Evolutionary conservation across 345 rosid genomes (phyloP), one percentile per base, ranked within the genome.

Genomic region (Gossypium longicalyx): DNA sequence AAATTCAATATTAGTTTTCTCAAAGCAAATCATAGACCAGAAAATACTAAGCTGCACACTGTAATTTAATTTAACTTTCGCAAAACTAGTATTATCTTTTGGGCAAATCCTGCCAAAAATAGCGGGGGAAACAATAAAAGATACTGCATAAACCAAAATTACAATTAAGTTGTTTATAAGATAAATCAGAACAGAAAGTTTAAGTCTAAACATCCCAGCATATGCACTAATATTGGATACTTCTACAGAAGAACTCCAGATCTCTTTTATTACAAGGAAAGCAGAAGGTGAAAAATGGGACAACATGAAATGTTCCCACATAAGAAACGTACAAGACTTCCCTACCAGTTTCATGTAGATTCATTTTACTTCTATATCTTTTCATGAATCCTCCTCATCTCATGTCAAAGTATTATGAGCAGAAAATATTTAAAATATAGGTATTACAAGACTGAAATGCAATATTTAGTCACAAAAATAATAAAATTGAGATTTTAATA

Each of bases 1-100:
- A 80, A 76, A 78, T 71, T 71, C 9, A 17, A 38, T 44, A 65
- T 47, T 22, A 77, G 66, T 45, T 68, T 25, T 57, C 44, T 41
- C 59, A 72, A 69, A 74, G 57, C 65, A 59, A 67, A 51, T 61
- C 69, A 71, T 17, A 12, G 15, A 67, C 12, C 17, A 7, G 44
- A 65, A 25, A 60, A 60, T 66, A 2, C n/a, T 27, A 73, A 73
- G 47, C 10, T 1, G 27, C 16, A 45, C 16, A 25, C 54, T 7
- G 44, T 17, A 59, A 16, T 47, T 43, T 73, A 45, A 72, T 20
- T 20, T 15, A 57, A 73, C 22, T 23, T 17, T 10, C n/a, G 22
- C 8, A 12, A 44, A 51, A 61, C 6, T 45, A 47, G 41, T 23
- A 23, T 23, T 2, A 41, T 47, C n/a, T 16, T 45, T 45, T 23